Conservation (phyloP, 2,329 filamentous ascomycete genomes). For the Neofusicoccum laricinum region DNA sequence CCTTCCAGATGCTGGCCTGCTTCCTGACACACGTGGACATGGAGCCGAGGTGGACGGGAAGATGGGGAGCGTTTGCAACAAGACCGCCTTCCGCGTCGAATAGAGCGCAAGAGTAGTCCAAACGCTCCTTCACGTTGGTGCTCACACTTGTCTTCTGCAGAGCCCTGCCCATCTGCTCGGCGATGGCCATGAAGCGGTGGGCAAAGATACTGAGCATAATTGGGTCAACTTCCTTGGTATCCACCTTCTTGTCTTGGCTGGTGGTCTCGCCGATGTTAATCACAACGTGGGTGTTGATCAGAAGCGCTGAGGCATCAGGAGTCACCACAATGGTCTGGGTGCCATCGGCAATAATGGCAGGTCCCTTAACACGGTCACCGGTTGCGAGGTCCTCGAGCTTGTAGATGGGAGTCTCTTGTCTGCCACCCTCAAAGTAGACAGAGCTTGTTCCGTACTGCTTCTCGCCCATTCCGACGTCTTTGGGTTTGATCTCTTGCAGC, state of each 20-base stretch:
- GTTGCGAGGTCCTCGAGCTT: slow-evolving; percentile 71
- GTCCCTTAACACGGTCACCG: slow-evolving; percentile 71
- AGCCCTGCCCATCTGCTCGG: slow-evolving; percentile 78
- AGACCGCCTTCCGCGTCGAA: slow-evolving; percentile 74
- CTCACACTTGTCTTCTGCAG: slow-evolving; percentile 77
- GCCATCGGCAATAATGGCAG: slow-evolving; percentile 81
- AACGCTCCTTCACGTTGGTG: slow-evolving; percentile 76
- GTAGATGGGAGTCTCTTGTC: slow-evolving; percentile 76
- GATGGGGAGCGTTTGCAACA: slow-evolving; percentile 75
- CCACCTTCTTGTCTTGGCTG: slow-evolving; percentile 46
- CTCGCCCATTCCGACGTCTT: slow-evolving; percentile 53
- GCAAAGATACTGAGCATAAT: slow-evolving; percentile 77
- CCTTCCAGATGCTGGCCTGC: slow-evolving; percentile 77
- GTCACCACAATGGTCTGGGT: slow-evolving; percentile 92
- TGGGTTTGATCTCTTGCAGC: slow-evolving; percentile 65
- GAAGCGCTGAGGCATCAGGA: slow-evolving; percentile 69
- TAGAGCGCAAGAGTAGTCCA: slow-evolving; percentile 80
- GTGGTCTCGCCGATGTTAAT: slow-evolving; percentile 71
- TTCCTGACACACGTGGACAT: slow-evolving; percentile 83
- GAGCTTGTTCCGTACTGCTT: slow-evolving; percentile 65
- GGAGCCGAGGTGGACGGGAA: slow-evolving; percentile 77
- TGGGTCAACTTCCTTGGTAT: slow-evolving; percentile 63
- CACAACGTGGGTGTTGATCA: slow-evolving; percentile 83
- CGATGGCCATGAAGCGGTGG: slow-evolving; percentile 81
- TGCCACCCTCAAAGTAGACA: slow-evolving; percentile 83